Percentiles rank a stretch among this genome's conserved stretches.
phyloP scores from a whole-genome alignment of 441 rosid species.

The Populus hybrid region DNA sequence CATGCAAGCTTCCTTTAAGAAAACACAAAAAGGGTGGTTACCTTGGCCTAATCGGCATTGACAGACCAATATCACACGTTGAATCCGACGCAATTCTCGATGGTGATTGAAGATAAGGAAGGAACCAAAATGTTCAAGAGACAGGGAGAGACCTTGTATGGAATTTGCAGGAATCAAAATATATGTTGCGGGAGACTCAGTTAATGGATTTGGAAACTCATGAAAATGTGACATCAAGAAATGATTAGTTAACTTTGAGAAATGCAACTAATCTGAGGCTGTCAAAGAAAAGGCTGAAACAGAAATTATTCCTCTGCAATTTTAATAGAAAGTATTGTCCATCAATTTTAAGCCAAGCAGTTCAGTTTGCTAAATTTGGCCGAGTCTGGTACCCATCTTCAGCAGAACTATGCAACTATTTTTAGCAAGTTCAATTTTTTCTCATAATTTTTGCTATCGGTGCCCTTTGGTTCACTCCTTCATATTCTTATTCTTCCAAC shows the following conservation, averaged over 20 bases:
- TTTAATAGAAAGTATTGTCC: background rate
- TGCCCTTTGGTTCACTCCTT: too few relatives aligned
- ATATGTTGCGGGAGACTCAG: background rate
- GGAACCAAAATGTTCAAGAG: background rate
- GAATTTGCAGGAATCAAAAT: background rate
- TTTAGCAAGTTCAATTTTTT: constrained; percentile 9
- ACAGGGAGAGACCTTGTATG: background rate
- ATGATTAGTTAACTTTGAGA: background rate
- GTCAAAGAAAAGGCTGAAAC: constrained; percentile 16
- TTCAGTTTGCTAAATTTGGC: constrained; percentile 18
- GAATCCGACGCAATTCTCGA: background rate
- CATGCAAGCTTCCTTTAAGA: background rate
- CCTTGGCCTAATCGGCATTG: background rate
- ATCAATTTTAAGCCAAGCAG: constrained; percentile 9
- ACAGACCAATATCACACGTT: background rate
- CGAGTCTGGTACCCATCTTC: background rate
- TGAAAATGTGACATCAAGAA: background rate
- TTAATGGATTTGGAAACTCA: background rate
- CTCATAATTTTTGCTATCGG: background rate
- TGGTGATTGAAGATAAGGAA: background rate
- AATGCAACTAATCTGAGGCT: constrained; percentile 13
- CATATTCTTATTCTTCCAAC: too few relatives aligned
- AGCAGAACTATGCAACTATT: background rate
- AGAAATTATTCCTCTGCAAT: constrained; percentile 1
- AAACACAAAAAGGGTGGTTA: background rate